phyloP scores from a whole-genome alignment of 352 stramenopile species.

The Phytopythium helicoides region DNA sequence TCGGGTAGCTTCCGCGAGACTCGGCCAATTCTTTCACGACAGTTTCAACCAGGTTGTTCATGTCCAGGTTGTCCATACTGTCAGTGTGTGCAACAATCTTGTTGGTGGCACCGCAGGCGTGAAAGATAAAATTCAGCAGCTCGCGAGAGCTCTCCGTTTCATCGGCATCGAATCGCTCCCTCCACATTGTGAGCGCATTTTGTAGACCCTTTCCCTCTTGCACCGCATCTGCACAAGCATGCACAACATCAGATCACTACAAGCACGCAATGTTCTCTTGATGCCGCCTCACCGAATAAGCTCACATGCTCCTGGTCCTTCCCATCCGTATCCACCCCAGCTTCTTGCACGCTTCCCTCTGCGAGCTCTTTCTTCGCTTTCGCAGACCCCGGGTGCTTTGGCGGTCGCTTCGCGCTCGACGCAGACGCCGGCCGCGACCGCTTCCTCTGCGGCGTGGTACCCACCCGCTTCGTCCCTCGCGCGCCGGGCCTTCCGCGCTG shows the following conservation, averaged over 20 bases:
- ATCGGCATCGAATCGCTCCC: slow-evolving; percentile 66
- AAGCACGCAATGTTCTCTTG: slow-evolving; percentile 5
- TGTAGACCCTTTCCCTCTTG: slow-evolving; percentile 53
- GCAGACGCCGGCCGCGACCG: not conserved
- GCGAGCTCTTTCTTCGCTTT: not conserved
- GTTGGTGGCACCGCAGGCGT: slow-evolving; percentile 58
- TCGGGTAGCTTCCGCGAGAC: slow-evolving; percentile 57
- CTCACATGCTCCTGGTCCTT: slow-evolving; percentile 14
- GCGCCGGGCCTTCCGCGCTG: not conserved
- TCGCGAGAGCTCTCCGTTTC: slow-evolving; percentile 51
- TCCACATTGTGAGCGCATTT: slow-evolving; percentile 56
- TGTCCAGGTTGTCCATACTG: slow-evolving; percentile 65
- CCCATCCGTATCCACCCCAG: slow-evolving; percentile 7
- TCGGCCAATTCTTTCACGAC: slow-evolving; percentile 68
- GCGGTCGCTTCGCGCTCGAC: not conserved
- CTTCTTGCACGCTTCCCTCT: slow-evolving; percentile 14
- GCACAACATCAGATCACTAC: not conserved
- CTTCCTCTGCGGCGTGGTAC: not conserved
- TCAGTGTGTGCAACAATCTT: slow-evolving; percentile 50
- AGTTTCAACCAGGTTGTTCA: slow-evolving; percentile 62
- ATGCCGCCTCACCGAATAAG: slow-evolving; percentile 17
- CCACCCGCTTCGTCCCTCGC: not conserved
- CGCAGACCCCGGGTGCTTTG: not conserved
- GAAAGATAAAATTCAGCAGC: slow-evolving; percentile 77
- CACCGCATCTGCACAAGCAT: slow-evolving; percentile 40